Base-by-base conservation (phyloP, 179 eudicot species). In the Heliamphora pulchella region DNA sequence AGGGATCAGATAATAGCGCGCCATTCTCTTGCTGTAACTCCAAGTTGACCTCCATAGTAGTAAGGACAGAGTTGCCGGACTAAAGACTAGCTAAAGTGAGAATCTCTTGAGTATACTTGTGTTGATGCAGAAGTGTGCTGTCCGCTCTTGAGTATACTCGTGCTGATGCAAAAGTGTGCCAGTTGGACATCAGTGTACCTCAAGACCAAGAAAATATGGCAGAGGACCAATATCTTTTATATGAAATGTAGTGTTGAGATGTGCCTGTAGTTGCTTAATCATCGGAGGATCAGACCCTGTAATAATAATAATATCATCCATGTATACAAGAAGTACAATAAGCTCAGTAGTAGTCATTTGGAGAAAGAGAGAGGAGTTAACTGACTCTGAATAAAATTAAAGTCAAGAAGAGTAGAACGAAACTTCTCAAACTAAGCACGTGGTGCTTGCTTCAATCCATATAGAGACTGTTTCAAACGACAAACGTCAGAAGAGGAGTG, bases 171-270 rank as follows among this genome's bases (percentile, higher is more conserved):
- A 18, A 10, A 53, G 18, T 0, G 5, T 75, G 3, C 71, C 79
- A 17, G 0, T 1, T 7, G 50, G 5, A 18, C 6, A 1, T 0
- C 1, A 2, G 0, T 64, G 54, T 0, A 65, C 74, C 39, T 80
- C 74, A 1, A 74, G 47, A 17, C 79, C 74, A 0, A 81, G 2
- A 9, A 81, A 81, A 57, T 81, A 81, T 2, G 18, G 1, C 0
- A 81, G 20, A 2, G 15, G 39, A 3, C 70, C 70, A 41, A 81
- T 68, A 57, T 81, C 71, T 6, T 81, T 81, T 46, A 81, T 76
- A 13, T 67, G 71, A 69, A 76, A 81, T 0, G 62, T 46, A 15
- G 51, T 1, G 1, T 75, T 62, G 31, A 66, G 74, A 17, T 15
- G 18, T 1, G 57, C 6, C 17, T 59, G 65, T 3, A 81, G 61